These are phyloP conservation scores for Aspergillus sp. DNA, from an alignment of 2,329 filamentous ascomycete genomes.

Conservation along the genomic window DNA sequence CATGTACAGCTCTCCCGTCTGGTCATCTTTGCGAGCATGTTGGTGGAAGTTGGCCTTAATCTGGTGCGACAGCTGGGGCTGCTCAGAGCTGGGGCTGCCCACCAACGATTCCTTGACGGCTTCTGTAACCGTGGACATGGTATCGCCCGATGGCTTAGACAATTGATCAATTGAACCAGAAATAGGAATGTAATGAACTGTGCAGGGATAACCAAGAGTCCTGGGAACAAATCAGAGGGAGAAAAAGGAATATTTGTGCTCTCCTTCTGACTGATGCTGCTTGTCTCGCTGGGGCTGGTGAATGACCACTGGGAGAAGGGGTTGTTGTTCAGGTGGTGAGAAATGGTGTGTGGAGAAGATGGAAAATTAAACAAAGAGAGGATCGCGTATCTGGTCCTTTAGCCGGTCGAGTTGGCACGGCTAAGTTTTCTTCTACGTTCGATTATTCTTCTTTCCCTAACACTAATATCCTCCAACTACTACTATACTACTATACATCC, in stretches of 20 bases:
- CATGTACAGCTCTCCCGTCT: constrained; percentile 71
- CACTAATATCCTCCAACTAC: no score
- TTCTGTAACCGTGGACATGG: constrained; percentile 52
- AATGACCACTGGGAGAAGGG: no score
- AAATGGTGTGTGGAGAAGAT: constrained; percentile 13
- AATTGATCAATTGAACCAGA: constrained; percentile 2
- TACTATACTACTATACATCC: no score
- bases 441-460: no score
- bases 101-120: constrained; percentile 73
- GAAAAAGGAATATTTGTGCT: constrained; percentile 1
- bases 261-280: no score
- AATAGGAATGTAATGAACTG: not conserved
- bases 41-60: constrained; percentile 67
- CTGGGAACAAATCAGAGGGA: constrained; percentile 5
- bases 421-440: no score
- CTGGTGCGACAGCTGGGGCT: constrained; percentile 61
- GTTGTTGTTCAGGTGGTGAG: not conserved
- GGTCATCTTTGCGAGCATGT: constrained; percentile 66
- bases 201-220: constrained; percentile 11
- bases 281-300: no score
- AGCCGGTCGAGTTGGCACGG: no score
- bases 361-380: not conserved
- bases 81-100: constrained; percentile 48
- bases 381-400: not conserved
- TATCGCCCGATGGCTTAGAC: constrained; percentile 4